Evolutionary conservation across 371 early-diverging fungal genomes (phyloP), one percentile per base, ranked within the genome.

Genomic region (Zychaea mexicana): DNA sequence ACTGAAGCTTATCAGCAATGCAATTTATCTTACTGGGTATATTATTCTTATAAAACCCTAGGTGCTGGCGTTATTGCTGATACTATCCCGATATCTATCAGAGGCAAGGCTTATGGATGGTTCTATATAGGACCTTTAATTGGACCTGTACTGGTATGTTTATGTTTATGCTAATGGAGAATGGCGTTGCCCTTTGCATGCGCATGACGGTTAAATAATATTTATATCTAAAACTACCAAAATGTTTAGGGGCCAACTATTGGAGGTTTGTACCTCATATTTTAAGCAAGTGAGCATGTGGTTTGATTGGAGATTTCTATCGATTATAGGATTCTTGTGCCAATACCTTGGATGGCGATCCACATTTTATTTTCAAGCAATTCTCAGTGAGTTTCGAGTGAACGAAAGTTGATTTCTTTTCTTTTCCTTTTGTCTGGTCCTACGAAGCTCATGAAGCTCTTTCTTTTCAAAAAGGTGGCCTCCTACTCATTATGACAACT

Each of bases 291-390:
- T 10, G 1, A 26, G 22, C 17, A 7, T 2, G 15, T 2, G 31
- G 33, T 17, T 36, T 0, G 12, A 2, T 33, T 19, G 5, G n/a
- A n/a, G 12, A 10, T 36, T 15, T 31, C 10, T 24, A 2, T 53
- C 5, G 8, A 53, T 15, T n/a, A n/a, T 58, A 38, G 88, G 87
- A 2, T 76, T 84, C 27, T 73, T 90, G 3, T 81, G 85, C 3
- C 70, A 88, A 57, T 79, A 74, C 22, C 71, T 82, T 12, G 86
- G 85, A 17, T 90, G 91, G 91, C 73, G 83, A 28, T 80, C 84
- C 30, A 84, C 83, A 21, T 88, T 88, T 60, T 87, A 83, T 69
- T 77, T 87, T 61, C 76, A 85, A 67, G 81, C 89, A 0, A 82
- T 81, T 22, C 72, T 84, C 52, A 63, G 65, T 62, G 36, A 38